These are phyloP conservation scores for Blastosporella zonata DNA, from an alignment of 1,284 basidiomycete species.

Conservation along the genomic window DNA sequence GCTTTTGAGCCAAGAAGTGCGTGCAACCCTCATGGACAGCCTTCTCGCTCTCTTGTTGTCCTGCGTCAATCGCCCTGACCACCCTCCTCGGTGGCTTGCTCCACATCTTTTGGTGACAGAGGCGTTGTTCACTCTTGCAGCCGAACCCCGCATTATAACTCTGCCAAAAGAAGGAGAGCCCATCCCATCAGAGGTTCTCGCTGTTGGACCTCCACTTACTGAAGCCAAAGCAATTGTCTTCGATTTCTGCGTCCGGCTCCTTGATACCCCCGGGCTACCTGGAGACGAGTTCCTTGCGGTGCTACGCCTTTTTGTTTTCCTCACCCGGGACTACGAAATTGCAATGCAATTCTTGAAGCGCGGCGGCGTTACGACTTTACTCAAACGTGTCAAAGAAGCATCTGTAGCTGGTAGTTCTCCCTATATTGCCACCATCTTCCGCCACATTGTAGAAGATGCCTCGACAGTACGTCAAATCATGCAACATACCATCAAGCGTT, in stretches of 20 bases:
- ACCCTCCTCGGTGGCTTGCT: constrained; percentile 82
- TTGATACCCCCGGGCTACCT: constrained; percentile 59
- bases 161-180: constrained; percentile 69
- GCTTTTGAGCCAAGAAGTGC: constrained; percentile 48
- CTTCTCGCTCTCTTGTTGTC: constrained; percentile 65
- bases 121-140: constrained; percentile 72
- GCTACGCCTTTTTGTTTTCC: constrained; percentile 76
- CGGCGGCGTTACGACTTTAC: constrained; percentile 63
- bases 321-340: constrained; percentile 68
- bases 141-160: constrained; percentile 63
- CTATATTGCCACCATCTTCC: constrained; percentile 83
- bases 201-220: constrained; percentile 57
- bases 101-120: constrained; percentile 81
- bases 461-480: constrained; percentile 70
- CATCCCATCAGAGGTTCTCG: constrained; percentile 45
- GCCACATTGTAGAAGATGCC: constrained; percentile 86
- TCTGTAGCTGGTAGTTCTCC: constrained; percentile 72
- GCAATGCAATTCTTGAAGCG: constrained; percentile 62
- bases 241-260: constrained; percentile 68
- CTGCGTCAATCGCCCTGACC: constrained; percentile 44
- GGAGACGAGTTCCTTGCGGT: constrained; percentile 79
- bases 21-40: constrained; percentile 58
- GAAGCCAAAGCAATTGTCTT: constrained; percentile 70
- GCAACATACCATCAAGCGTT: constrained; percentile 78
- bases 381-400: constrained; percentile 61